A percentile compares a stretch with the other conserved stretches of the same genome.
Evolutionary conservation across 2,329 filamentous ascomycete genomes (phyloP).

Genomic region (Alternaria consortialis): DNA sequence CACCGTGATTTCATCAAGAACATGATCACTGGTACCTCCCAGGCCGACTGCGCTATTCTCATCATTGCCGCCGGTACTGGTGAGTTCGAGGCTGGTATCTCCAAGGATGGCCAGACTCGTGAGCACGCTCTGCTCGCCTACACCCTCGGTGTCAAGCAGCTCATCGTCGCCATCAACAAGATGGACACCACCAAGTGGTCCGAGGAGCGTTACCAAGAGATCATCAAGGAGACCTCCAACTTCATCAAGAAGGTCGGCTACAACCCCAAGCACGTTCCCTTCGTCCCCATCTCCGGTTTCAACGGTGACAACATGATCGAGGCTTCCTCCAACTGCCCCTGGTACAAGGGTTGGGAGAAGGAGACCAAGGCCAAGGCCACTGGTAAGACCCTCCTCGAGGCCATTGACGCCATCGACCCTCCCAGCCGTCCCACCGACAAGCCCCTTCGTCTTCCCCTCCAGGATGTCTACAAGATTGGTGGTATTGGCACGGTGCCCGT

Average conservation of each 20-base stretch:
- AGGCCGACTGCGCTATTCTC: constrained; percentile 99
- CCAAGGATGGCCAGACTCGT: constrained; percentile 99
- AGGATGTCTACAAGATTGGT: constrained; percentile 99
- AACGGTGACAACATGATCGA: constrained; percentile 99
- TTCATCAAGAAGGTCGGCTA: constrained; percentile 99
- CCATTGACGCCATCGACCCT: constrained; percentile 94
- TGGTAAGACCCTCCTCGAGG: constrained; percentile 99
- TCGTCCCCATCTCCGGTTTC: constrained; percentile 99
- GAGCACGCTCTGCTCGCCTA: constrained; percentile 99
- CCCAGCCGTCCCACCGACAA: constrained; percentile 96
- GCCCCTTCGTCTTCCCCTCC: constrained; percentile 99
- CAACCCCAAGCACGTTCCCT: constrained; percentile 98
- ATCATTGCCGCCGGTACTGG: constrained; percentile 99
- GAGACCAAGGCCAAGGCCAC: constrained; percentile 89
- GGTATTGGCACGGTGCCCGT: constrained; percentile 99
- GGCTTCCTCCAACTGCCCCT: constrained; percentile 89
- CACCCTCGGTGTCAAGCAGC: constrained; percentile 99
- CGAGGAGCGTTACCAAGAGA: constrained; percentile 95
- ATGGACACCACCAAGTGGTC: constrained; percentile 99
- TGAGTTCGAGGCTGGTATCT: constrained; percentile 99
- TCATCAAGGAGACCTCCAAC: constrained; percentile 99
- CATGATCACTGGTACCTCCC: constrained; percentile 99
- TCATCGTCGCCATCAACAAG: constrained; percentile 99
- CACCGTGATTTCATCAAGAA: constrained; percentile 99
- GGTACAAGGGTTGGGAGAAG: constrained; percentile 99